Evolutionary conservation across 73 alveolate genomes (phyloP).

Genomic region (Paramecium primaurelia): DNA sequence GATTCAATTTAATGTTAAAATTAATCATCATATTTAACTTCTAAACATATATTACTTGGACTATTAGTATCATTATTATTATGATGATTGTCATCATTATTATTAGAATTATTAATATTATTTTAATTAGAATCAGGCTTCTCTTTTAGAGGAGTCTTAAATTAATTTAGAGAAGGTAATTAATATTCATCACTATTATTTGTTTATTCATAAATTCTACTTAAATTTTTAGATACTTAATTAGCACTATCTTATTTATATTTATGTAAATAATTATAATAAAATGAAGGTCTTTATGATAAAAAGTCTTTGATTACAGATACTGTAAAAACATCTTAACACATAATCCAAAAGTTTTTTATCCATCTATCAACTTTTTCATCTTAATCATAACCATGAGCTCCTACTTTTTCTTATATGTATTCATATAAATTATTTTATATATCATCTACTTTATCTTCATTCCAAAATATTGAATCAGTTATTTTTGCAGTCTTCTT

Average conservation of each 20-base stretch:
- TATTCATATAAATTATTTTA: constrained; percentile 30
- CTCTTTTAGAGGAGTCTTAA: constrained; percentile 30
- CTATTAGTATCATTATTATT: background rate
- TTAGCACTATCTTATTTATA: background rate
- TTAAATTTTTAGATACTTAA: background rate
- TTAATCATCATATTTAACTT: background rate
- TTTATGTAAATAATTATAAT: constrained; percentile 42
- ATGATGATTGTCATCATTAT: background rate
- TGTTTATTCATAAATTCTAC: constrained; percentile 25
- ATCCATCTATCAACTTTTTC: constrained; percentile 49
- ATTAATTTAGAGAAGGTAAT: constrained; percentile 8
- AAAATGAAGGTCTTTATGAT: constrained; percentile 23
- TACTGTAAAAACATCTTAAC: constrained; percentile 43
- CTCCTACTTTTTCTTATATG: constrained; percentile 14
- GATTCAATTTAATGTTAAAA: constrained; percentile 13
- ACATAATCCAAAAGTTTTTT: constrained; percentile 43
- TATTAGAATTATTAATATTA: background rate
- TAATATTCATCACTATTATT: constrained; percentile 15
- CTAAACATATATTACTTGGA: background rate
- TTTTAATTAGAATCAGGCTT: background rate
- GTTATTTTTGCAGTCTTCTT: constrained; percentile 18
- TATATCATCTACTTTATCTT: constrained; percentile 33
- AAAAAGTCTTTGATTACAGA: constrained; percentile 34
- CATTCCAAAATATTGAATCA: constrained; percentile 48
- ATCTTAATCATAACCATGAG: constrained; percentile 20